Conservation (phyloP, 2,329 filamentous ascomycete genomes). For the Colletotrichum orchidophilum region DNA sequence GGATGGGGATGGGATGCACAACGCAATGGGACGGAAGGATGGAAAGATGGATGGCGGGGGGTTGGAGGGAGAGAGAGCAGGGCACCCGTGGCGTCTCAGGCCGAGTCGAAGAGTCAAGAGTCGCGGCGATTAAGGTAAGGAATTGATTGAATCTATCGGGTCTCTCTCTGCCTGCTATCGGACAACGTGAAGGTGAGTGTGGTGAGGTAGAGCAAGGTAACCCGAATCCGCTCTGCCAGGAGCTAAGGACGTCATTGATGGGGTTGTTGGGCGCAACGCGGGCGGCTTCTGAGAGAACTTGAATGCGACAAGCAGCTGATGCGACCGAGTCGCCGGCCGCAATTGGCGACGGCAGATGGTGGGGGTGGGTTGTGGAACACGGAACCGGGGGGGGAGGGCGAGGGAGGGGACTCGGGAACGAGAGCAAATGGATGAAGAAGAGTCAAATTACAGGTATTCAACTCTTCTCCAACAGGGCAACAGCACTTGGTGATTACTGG, state of each 20-base stretch:
- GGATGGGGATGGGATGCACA: background rate
- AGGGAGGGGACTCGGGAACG: background rate
- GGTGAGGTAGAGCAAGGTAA: background rate
- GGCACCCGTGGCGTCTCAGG: background rate
- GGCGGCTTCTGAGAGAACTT: slow-evolving; percentile 5
- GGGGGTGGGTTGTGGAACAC: background rate
- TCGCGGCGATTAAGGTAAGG: background rate
- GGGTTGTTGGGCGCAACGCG: background rate
- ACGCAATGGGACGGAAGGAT: slow-evolving; percentile 11
- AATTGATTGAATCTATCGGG: background rate
- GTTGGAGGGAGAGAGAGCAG: background rate
- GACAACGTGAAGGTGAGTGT: background rate
- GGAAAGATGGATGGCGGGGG: background rate
- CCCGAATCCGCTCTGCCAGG: background rate
- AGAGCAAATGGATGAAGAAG: background rate
- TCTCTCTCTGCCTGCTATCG: background rate
- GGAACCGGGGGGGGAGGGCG: background rate
- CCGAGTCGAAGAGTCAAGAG: background rate
- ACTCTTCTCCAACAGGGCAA: background rate
- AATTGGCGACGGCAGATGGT: background rate
- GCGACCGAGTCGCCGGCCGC: background rate
- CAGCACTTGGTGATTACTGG: background rate
- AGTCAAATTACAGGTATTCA: too few species aligned
- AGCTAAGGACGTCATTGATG: slow-evolving; percentile 29
- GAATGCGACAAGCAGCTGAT: slow-evolving; percentile 17